Evolutionary conservation across 1,139 yeast genomes (phyloP), one percentile per base, ranked within the genome.

Genomic region (Yamadazyma triangularis): DNA sequence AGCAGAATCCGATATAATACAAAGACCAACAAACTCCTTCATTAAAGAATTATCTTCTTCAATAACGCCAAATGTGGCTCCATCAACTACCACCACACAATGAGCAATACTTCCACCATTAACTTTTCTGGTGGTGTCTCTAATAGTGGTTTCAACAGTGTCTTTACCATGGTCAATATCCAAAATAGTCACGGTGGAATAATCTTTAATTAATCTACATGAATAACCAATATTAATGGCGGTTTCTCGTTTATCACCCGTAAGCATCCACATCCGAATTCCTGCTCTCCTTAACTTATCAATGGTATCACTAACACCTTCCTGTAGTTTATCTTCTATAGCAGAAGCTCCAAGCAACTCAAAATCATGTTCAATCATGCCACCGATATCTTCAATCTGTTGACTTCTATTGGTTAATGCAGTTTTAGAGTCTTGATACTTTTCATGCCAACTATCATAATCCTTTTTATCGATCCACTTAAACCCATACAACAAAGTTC

Each of bases 221-320:
- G 97, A 83, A 50, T 89, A 86, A 0, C 98, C 98, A 55, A 93
- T 91, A 50, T 88, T 91, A 37, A 91, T 88, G 1, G 99, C 98
- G 0, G 99, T 93, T 56, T 93, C 99, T 38, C 96, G 70, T 51
- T 91, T 91, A 52, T 91, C 99, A 31, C 99, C 99, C 0, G 99
- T 91, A 36, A 91, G 67, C 96, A 91, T 91, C 98, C 99, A 91
- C 66, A 93, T 61, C 50, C 82, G 86, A 35, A 91, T 88, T 4
- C 95, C 95, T 0, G 98, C 98, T 39, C 95, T 70, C 45, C 96
- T 75, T 24, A 93, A 70, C 50, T 87, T 88, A 36, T 88, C 96
- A 40, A 91, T 89, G 0, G 97, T 77, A 36, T 88, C 96, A 15
- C 96, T 83, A 1, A 93, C 98, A 9, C 98, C 99, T 26, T 82